phyloP scores from a whole-genome alignment of 768 basidiomycete genomes.

The Leccinellum rugosiceps region DNA sequence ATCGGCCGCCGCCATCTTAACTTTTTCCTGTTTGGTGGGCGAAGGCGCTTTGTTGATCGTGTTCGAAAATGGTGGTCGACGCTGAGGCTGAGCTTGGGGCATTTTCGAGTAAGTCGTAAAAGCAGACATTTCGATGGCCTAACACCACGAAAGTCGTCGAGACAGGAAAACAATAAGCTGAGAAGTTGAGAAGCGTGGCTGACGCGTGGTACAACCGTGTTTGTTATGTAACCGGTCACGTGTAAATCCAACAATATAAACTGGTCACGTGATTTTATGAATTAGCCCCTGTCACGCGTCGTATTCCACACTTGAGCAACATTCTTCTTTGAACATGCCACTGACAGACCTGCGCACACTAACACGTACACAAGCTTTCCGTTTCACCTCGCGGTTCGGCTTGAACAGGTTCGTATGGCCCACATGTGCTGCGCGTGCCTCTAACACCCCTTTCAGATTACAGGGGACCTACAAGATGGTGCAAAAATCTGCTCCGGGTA shows the following conservation, averaged over 20 bases:
- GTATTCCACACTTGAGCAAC: background rate
- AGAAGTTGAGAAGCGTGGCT: constrained; percentile 11
- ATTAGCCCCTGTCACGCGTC: constrained; percentile 18
- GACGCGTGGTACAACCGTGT: constrained; percentile 23
- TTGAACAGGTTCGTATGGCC: background rate
- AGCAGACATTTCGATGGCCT: constrained; percentile 43
- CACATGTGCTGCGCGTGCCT: background rate
- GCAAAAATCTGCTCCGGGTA: background rate
- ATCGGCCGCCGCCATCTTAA: constrained; percentile 41
- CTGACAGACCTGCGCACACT: background rate
- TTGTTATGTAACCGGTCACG: constrained; percentile 20
- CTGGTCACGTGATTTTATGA: constrained; percentile 5
- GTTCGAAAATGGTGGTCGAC: constrained; percentile 44
- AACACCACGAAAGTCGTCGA: constrained; percentile 40
- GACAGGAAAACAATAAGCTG: background rate
- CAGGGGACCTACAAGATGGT: background rate
- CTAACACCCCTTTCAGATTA: background rate
- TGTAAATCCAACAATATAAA: background rate
- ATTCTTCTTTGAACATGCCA: background rate
- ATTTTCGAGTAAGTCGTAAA: constrained; percentile 35
- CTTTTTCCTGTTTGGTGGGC: constrained; percentile 38
- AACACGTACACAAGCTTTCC: background rate
- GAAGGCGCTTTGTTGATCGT: constrained; percentile 33
- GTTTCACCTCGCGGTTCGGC: background rate
- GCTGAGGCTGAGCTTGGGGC: constrained; percentile 31